Conservation (phyloP, 176 grass and related monocot genomes). For the Eragrostis nindensis region DNA sequence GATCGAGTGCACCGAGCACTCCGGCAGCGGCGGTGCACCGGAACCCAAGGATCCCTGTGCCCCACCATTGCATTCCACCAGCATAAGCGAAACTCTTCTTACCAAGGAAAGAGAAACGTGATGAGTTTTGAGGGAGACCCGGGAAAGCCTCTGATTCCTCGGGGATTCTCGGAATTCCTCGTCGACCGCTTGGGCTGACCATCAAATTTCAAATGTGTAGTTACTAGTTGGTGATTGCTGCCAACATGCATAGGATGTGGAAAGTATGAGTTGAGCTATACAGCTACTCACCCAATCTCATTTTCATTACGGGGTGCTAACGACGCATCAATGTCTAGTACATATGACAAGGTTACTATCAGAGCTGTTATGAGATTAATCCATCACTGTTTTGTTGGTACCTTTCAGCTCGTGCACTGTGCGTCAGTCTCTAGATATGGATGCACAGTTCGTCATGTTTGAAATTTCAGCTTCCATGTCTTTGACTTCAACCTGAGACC, state of each 20-base stretch:
- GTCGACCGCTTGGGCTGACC: neutral
- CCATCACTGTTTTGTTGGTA: neutral
- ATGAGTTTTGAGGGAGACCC: neutral
- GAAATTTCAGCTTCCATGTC: neutral
- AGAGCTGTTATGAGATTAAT: neutral
- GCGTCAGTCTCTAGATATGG: constrained; percentile 7
- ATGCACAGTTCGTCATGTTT: neutral
- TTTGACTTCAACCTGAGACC: neutral
- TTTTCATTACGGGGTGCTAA: neutral
- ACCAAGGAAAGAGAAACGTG: neutral
- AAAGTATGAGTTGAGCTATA: neutral
- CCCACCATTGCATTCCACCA: neutral
- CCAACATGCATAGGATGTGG: neutral
- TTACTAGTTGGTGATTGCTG: neutral
- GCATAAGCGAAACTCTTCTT: neutral
- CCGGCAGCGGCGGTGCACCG: constrained; percentile 23
- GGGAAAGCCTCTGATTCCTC: no score
- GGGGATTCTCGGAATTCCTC: neutral
- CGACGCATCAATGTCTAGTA: neutral
- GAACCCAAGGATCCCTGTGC: neutral
- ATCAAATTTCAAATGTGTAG: neutral
- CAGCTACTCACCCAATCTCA: neutral
- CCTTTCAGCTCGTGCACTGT: neutral
- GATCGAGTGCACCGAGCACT: constrained; percentile 80
- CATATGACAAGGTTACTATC: neutral